Conservation (phyloP, 192 early-diverging fungal genomes). For the Coemansia sp. region DNA sequence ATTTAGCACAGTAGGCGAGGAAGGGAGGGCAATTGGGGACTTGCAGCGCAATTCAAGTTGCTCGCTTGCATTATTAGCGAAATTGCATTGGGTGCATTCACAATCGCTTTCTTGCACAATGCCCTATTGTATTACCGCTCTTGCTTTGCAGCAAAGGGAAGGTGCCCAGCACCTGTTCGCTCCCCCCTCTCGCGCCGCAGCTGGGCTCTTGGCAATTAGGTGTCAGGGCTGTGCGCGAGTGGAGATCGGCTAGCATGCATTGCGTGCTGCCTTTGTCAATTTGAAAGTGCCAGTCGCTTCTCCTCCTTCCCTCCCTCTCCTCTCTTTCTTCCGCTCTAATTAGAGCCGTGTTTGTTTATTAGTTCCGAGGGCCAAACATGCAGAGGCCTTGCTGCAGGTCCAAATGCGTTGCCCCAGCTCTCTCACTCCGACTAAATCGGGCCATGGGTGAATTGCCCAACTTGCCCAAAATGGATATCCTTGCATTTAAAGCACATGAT, state of each 20-base stretch:
- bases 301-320: background rate
- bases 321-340: background rate
- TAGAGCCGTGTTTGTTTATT: background rate
- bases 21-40: background rate
- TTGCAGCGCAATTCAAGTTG: constrained; percentile 2
- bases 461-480: background rate
- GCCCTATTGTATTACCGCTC: constrained; percentile 1
- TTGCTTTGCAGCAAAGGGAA: background rate
- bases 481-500: background rate
- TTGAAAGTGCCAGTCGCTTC: background rate
- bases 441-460: background rate
- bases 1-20: constrained; percentile 2
- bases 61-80: background rate
- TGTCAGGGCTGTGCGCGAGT: background rate
- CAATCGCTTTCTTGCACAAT: constrained; percentile 1
- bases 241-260: background rate
- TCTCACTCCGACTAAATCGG: background rate
- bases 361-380: background rate
- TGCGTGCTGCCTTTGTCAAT: background rate
- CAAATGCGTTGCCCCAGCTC: background rate
- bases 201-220: background rate
- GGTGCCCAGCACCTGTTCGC: background rate
- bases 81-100: background rate
- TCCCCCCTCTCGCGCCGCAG: background rate
- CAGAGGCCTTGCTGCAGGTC: background rate